Base-by-base conservation (phyloP, 2,329 filamentous ascomycete genomes). In the Diaporthe eres region DNA sequence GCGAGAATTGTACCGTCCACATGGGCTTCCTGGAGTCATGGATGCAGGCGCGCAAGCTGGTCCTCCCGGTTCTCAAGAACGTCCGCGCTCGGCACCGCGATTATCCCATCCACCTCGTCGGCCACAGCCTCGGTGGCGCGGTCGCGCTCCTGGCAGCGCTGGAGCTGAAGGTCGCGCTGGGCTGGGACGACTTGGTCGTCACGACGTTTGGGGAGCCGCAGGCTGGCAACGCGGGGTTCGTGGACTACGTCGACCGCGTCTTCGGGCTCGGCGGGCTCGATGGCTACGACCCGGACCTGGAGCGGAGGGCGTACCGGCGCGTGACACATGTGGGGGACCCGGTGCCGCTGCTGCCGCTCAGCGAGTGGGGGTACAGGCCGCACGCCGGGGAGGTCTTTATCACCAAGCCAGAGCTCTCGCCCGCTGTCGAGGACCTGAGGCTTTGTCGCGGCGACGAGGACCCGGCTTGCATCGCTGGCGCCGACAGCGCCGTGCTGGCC, bases 201-300 rank as follows among this genome's bases (percentile, higher is more conserved):
- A 98, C 96, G 7, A 98, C 97, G 0, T 99, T 98, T 84, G 97
- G 97, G 13, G 95, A 98, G 84, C 97, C 97, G 28, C 87, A 90
- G 55, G 83, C 92, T 28, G 92, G 92, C 19, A 93, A 94, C 80
- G 79, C 81, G 19, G 88, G 86, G 19, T 85, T 94, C 34, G 89
- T 87, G 51, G 82, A 84, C 10, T 93, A 89, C 77, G 79, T 93
- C n/a, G 87, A 93, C 77, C 77, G 80, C 2, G 86, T 88, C 1
- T 92, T 92, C 78, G 82, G 80, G 12, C 83, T 91, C 22, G 79
- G 83, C 10, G 79, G 82, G 55, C 81, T 79, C 15, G 80, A 81
- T 42, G 76, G 78, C 1, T 80, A 81, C 12, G 78, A 80, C 25
- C 75, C 78, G 28, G 75, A 77, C 37, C 71, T 79, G 13, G 84